Percentiles rank a stretch among this genome's conserved stretches.
phyloP scores from a whole-genome alignment of 2,329 filamentous ascomycete species.

The Pestalotiopsis sp. region DNA sequence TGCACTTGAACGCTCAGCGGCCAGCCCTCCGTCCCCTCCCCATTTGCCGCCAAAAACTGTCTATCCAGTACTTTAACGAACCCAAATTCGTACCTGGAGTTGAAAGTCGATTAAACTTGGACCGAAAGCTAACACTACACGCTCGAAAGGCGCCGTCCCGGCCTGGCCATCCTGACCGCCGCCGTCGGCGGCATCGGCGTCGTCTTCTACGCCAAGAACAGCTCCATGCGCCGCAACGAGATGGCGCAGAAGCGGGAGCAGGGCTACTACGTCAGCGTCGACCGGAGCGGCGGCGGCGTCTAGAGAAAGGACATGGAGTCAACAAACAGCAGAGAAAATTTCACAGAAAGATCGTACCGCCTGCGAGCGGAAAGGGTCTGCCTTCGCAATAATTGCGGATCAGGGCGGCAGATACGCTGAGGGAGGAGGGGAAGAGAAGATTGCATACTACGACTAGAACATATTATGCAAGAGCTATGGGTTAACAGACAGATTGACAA shows the following conservation, averaged over 20 bases:
- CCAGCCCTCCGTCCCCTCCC: too few relatives aligned
- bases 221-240: conserved; percentile 44
- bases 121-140: neutral
- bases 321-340: too few relatives aligned
- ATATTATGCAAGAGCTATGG: neutral
- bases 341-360: too few relatives aligned
- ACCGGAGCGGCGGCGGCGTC: conserved; percentile 47
- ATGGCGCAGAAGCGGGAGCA: conserved; percentile 38
- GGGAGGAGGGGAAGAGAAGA: neutral
- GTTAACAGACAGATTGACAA: neutral
- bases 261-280: conserved; percentile 50
- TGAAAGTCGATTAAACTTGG: neutral
- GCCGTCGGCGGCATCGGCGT: conserved; percentile 31
- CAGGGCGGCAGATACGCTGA: neutral
- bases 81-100: too few relatives aligned
- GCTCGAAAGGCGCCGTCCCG: conserved; percentile 38
- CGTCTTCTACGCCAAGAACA: conserved; percentile 37
- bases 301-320: too few relatives aligned
- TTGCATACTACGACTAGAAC: neutral
- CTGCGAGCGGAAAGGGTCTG: neutral
- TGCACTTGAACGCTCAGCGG: neutral
- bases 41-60: neutral
- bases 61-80: neutral
- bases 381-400: neutral
- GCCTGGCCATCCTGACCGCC: conserved; percentile 36